phyloP scores from a whole-genome alignment of 163 green algal genomes.

The Scenedesmus sp. region DNA sequence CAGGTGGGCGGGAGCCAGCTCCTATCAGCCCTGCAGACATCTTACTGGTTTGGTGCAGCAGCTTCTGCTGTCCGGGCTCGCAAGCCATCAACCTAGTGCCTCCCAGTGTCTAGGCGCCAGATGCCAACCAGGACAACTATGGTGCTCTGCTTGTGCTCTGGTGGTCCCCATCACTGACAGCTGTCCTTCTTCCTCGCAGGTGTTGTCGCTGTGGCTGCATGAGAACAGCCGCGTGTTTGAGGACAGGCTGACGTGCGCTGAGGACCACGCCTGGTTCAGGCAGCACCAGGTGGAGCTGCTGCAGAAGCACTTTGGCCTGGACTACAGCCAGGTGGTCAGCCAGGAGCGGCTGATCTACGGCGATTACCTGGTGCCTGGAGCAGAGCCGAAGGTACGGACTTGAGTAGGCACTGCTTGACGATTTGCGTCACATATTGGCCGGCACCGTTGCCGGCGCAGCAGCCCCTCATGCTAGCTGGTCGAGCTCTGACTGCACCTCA shows the following conservation, averaged over 20 bases:
- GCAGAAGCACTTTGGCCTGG: constrained; percentile 51
- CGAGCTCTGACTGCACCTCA: too few relatives aligned
- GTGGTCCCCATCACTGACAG: not conserved
- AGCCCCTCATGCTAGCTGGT: too few relatives aligned
- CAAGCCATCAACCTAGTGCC: too few relatives aligned
- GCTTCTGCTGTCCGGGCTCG: not conserved
- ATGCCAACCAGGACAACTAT: not conserved
- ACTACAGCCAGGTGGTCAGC: constrained; percentile 71
- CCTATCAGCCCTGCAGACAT: too few relatives aligned
- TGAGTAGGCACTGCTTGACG: too few relatives aligned
- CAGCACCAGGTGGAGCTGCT: constrained; percentile 53
- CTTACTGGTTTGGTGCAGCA: not conserved
- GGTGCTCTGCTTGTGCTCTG: not conserved
- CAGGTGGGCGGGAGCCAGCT: constrained; percentile 47
- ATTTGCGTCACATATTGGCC: too few relatives aligned
- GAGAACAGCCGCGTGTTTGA: constrained; percentile 84
- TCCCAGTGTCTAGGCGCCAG: too few relatives aligned
- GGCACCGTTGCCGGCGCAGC: too few relatives aligned
- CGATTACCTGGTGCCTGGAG: constrained; percentile 82
- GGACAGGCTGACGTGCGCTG: constrained; percentile 85
- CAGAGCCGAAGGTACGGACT: constrained; percentile 53
- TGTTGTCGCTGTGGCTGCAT: constrained; percentile 86
- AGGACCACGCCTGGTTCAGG: constrained; percentile 87
- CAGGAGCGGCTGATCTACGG: constrained; percentile 78
- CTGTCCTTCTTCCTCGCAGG: constrained; percentile 27